Conservation (phyloP, 164 flowering plant species). For the Liquidambar formosana region DNA sequence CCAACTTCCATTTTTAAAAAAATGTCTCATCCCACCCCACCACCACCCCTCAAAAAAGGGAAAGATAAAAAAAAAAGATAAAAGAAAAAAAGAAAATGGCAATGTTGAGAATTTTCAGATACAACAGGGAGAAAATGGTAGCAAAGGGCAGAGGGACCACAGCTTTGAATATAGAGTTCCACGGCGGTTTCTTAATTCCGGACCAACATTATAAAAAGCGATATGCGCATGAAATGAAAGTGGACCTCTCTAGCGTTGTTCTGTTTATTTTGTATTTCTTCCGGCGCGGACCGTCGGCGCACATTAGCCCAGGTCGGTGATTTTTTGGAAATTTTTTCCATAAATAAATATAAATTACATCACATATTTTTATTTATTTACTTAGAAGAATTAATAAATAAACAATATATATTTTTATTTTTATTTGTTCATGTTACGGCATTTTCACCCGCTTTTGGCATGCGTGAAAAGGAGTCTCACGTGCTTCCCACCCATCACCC, state of each 20-base stretch:
- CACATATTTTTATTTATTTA: neutral
- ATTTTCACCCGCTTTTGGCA: conserved; percentile 47
- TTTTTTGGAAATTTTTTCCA: neutral
- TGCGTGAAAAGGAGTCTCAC: conserved; percentile 56
- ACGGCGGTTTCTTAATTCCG: conserved; percentile 38
- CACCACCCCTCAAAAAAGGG: too few species aligned
- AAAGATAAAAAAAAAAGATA: too few species aligned
- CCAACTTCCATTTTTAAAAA: too few species aligned
- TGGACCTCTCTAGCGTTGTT: neutral
- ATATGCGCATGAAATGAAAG: conserved; percentile 6
- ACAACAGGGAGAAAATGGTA: neutral
- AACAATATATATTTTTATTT: too few species aligned
- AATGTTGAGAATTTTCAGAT: neutral
- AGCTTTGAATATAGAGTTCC: conserved; percentile 1
- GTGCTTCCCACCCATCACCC: conserved; percentile 43
- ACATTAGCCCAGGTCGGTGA: conserved; percentile 14
- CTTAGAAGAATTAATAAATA: conserved; percentile 4
- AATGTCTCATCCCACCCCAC: too few species aligned
- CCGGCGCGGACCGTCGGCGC: conserved; percentile 30
- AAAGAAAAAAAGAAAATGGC: neutral
- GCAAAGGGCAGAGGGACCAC: neutral
- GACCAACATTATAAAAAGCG: conserved; percentile 23
- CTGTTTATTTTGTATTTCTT: conserved; percentile 2
- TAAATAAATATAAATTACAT: too few species aligned
- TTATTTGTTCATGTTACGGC: neutral